Evolutionary conservation across 108 stramenopile genomes (phyloP).

Genomic region (Fragilaria crotonensis): DNA sequence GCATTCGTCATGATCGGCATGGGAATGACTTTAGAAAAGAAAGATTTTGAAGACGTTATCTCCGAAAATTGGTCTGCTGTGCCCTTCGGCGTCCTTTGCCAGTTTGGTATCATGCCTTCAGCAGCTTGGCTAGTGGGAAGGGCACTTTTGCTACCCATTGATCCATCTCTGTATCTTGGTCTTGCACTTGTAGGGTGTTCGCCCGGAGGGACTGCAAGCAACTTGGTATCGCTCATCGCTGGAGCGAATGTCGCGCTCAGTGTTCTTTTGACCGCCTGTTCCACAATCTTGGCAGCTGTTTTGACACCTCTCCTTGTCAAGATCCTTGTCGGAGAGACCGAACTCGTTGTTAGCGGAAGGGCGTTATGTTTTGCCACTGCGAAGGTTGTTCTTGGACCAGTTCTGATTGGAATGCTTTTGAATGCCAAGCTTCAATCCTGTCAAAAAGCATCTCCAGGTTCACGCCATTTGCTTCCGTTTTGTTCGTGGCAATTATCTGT

Average conservation of each 20-base stretch:
- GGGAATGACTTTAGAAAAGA: constrained; percentile 86
- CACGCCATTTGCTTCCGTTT: constrained; percentile 77
- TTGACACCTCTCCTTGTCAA: constrained; percentile 84
- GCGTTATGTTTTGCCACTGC: constrained; percentile 66
- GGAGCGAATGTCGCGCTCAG: constrained; percentile 92
- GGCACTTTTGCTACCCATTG: constrained; percentile 48
- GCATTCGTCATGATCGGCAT: constrained; percentile 85
- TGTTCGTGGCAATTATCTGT: constrained; percentile 86
- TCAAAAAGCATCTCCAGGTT: constrained; percentile 54
- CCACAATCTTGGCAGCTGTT: constrained; percentile 79
- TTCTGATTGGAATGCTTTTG: constrained; percentile 78
- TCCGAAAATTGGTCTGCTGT: constrained; percentile 37
- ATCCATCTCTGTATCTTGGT: constrained; percentile 54
- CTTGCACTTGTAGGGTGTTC: constrained; percentile 76
- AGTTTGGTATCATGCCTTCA: constrained; percentile 88
- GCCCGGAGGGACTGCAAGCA: constrained; percentile 93
- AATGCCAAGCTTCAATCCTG: constrained; percentile 47
- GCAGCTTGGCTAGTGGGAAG: constrained; percentile 62
- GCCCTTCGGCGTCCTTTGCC: constrained; percentile 83
- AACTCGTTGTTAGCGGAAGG: constrained; percentile 56
- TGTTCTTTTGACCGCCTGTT: constrained; percentile 83
- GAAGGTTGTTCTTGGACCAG: constrained; percentile 84
- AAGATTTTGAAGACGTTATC: constrained; percentile 76
- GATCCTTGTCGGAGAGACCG: constrained; percentile 61
- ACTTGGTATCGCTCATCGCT: constrained; percentile 89